A percentile compares a stretch with the other conserved stretches of the same genome.
These are phyloP conservation scores for Stentor roeselii DNA, from an alignment of 73 alveolate genomes.

Conservation along the genomic window DNA sequence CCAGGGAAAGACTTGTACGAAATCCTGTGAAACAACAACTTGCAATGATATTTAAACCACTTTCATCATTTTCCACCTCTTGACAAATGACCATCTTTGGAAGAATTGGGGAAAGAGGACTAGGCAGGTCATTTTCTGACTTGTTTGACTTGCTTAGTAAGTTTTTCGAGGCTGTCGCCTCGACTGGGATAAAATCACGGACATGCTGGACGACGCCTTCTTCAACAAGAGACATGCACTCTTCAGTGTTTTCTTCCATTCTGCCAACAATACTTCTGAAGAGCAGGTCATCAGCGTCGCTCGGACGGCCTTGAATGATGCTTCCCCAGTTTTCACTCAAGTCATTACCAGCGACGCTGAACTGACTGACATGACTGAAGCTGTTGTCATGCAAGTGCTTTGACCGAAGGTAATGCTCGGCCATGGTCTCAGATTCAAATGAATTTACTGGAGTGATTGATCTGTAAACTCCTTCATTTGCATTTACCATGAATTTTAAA, in stretches of 20 bases:
- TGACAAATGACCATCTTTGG: conserved; percentile 9
- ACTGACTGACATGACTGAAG: background rate
- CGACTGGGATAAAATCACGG: background rate
- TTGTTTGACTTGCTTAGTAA: too few relatives aligned
- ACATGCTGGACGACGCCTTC: background rate
- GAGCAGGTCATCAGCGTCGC: background rate
- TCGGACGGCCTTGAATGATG: background rate
- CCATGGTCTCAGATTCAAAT: background rate
- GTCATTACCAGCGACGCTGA: background rate
- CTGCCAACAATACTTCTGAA: background rate
- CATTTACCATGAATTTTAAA: background rate
- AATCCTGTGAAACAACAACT: conserved; percentile 11
- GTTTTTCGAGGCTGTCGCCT: background rate
- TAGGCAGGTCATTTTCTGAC: background rate
- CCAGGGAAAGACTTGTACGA: background rate
- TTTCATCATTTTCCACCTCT: background rate
- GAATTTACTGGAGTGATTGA: background rate
- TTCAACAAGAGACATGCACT: background rate
- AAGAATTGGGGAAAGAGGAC: background rate
- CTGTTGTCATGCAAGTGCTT: background rate
- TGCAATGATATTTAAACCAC: background rate
- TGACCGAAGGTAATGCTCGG: background rate
- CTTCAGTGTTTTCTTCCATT: background rate
- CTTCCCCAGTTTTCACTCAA: background rate
- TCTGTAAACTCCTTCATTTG: background rate